Evolutionary conservation across 2,329 filamentous ascomycete species (phyloP).

Genomic region (Mollisia scopiformis): DNA sequence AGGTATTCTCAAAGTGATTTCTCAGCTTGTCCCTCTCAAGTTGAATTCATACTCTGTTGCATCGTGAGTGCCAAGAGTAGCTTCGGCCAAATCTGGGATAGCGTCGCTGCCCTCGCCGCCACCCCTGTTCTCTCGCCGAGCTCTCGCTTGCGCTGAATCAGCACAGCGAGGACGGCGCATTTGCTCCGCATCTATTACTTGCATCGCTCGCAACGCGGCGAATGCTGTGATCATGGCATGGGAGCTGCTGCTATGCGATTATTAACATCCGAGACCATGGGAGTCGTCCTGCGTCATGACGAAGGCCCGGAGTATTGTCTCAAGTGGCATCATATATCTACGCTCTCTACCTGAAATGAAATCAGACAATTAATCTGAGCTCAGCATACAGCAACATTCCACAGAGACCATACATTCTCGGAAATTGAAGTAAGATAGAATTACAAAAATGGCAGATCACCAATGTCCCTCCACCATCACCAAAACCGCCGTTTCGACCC

Average conservation of each 20-base stretch:
- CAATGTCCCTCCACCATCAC: conserved; percentile 2
- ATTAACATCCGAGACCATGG: not conserved
- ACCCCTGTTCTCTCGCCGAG: not conserved
- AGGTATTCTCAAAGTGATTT: not conserved
- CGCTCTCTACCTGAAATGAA: not conserved
- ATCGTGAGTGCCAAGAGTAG: not conserved
- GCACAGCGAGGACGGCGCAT: not conserved
- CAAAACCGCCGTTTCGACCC: not conserved
- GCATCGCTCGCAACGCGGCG: not conserved
- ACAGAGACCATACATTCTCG: no score
- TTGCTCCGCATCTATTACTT: not conserved
- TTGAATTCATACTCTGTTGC: not conserved
- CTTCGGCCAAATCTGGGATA: not conserved
- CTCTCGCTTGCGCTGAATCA: conserved; percentile 3
- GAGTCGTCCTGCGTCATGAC: not conserved
- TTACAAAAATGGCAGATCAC: not conserved
- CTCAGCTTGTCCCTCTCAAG: not conserved
- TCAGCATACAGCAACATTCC: no score
- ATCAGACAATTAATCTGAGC: no score
- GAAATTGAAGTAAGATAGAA: no score
- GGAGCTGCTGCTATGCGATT: not conserved
- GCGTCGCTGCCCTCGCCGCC: not conserved
- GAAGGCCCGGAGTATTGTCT: not conserved
- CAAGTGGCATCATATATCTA: not conserved
- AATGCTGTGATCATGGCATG: not conserved